These are phyloP conservation scores for Penicillium concentricum DNA, from an alignment of 2,329 filamentous ascomycete genomes.

Conservation along the genomic window DNA sequence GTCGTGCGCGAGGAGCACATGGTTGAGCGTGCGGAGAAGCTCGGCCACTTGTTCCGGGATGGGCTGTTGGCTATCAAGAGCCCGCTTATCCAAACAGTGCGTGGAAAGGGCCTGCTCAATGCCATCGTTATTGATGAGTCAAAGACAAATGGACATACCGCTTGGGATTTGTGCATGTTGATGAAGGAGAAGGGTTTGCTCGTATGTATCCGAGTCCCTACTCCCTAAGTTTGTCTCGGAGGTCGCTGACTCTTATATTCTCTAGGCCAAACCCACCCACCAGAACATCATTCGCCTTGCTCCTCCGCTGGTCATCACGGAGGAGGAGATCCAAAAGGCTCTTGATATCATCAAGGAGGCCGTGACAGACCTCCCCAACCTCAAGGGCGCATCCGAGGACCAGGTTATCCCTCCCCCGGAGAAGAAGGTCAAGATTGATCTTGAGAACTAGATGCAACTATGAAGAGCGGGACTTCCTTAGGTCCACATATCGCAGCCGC, in stretches of 20 bases:
- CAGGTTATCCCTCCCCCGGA: slow-evolving; percentile 58
- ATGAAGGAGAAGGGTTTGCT: slow-evolving; percentile 93
- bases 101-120: slow-evolving; percentile 92
- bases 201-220: slow-evolving; percentile 55
- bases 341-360: slow-evolving; percentile 78
- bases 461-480: background rate
- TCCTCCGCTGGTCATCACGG: slow-evolving; percentile 91
- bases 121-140: slow-evolving; percentile 93
- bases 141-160: slow-evolving; percentile 78
- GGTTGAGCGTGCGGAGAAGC: slow-evolving; percentile 73
- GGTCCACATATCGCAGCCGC: background rate
- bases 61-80: slow-evolving; percentile 72
- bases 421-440: slow-evolving; percentile 60
- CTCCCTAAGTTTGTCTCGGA: background rate
- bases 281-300: slow-evolving; percentile 97
- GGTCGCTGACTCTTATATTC: background rate
- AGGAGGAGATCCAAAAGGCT: slow-evolving; percentile 77
- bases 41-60: slow-evolving; percentile 81
- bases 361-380: slow-evolving; percentile 72
- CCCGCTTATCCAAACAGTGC: slow-evolving; percentile 76
- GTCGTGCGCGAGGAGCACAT: slow-evolving; percentile 89
- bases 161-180: slow-evolving; percentile 95
- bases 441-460: slow-evolving; percentile 52
- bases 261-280: slow-evolving; percentile 95
- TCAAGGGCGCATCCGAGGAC: slow-evolving; percentile 58